Evolutionary conservation across 768 basidiomycete genomes (phyloP), one percentile per base, ranked within the genome.

Genomic region (Tulasnella sp.): DNA sequence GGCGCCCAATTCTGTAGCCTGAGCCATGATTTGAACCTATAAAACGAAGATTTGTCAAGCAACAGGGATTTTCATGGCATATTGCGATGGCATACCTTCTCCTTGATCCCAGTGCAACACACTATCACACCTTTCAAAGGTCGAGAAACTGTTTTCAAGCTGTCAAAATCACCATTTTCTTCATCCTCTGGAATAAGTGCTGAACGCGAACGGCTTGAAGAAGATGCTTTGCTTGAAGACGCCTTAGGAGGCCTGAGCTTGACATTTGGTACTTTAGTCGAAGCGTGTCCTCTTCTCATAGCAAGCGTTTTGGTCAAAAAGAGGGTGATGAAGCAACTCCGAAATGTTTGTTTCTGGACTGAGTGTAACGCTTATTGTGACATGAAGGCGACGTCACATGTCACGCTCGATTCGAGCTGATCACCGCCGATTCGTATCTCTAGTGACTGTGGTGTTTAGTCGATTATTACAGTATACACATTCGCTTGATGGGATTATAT

Each of bases 1-100:
- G 24, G 87, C 91, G 9, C 91, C 91, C 12, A 95, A 79, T 57
- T 90, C 82, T 20, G 75, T 67, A 0, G 85, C 87, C 59, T 84
- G 76, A 54, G 78, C 78, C 61, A 85, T 85, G 0, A 77, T 72
- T 88, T 91, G 54, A n/a, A 24, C 34, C 40, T 15, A 50, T 31
- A 8, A 35, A 41, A 50, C 37, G 25, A 39, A 52, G 31, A 44
- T 45, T 16, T 31, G 32, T 16, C 45, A 28, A n/a, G 4, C 13
- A 28, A n/a, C 19, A 40, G 39, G 19, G 39, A n/a, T n/a, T n/a
- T n/a, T n/a, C n/a, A n/a, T n/a, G n/a, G n/a, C 64, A 57, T 28
- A 25, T 27, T 25, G 45, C 53, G 32, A 41, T 25, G 24, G 15
- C 37, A 34, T 53, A 83, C 87, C 76, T 87, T 89, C 68, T 89